phyloP scores from a whole-genome alignment of 2,329 filamentous ascomycete genomes.

The Basipetospora sp. region DNA sequence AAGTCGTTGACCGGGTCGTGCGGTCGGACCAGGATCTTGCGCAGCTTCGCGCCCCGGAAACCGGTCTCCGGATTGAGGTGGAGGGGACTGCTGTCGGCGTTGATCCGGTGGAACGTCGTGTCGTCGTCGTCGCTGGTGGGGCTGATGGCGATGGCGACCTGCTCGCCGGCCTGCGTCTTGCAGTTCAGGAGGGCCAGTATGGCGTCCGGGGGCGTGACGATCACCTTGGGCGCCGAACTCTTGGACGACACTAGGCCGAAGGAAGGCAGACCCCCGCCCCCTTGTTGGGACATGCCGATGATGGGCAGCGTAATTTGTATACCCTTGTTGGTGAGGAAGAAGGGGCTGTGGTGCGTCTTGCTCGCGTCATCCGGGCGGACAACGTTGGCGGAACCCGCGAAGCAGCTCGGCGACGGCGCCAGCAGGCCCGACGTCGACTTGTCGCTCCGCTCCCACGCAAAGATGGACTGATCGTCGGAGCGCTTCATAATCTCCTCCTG shows the following conservation, averaged over 20 bases:
- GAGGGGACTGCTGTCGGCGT: not conserved
- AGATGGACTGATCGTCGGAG: constrained; percentile 12
- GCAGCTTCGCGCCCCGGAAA: not conserved
- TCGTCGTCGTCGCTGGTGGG: not conserved
- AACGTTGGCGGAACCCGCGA: not conserved
- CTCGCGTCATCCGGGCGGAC: not conserved
- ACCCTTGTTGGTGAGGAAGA: constrained; percentile 5
- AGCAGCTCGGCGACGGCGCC: constrained; percentile 1
- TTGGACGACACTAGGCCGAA: not conserved
- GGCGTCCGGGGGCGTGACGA: constrained; percentile 1
- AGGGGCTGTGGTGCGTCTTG: not conserved
- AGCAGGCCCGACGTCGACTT: not conserved
- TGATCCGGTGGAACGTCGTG: constrained; percentile 1
- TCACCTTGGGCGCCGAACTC: not conserved
- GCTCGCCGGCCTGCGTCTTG: not conserved
- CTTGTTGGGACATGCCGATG: not conserved
- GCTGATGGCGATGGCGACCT: not conserved
- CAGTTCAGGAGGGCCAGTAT: constrained; percentile 1
- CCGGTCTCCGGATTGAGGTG: not conserved
- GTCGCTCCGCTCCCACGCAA: constrained; percentile 10
- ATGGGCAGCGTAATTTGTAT: constrained; percentile 4
- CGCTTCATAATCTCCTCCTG: constrained; percentile 13
- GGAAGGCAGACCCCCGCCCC: not conserved
- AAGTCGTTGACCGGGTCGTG: not conserved
- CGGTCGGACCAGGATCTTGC: not conserved